Evolutionary conservation across 2,329 filamentous ascomycete species (phyloP).

Genomic region (Fusarium ramigenum): DNA sequence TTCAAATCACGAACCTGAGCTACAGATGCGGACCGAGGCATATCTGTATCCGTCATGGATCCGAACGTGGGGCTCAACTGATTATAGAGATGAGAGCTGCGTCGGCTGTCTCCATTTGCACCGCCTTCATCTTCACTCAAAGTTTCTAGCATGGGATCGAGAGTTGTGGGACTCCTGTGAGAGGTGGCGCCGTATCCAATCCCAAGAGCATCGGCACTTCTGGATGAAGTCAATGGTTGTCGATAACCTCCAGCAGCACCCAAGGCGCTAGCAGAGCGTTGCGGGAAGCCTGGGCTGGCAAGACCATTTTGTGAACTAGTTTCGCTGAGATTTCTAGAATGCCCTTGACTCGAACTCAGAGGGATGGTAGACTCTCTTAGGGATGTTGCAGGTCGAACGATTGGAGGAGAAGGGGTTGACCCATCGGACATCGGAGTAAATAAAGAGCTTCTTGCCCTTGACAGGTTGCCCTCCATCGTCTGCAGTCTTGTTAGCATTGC

Average conservation of each 20-base stretch:
- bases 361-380: constrained; percentile 33
- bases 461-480: constrained; percentile 94
- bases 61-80: constrained; percentile 59
- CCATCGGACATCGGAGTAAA: constrained; percentile 55
- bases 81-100: constrained; percentile 38
- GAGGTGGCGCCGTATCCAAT: constrained; percentile 43
- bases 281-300: constrained; percentile 51
- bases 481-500: constrained; percentile 50
- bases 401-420: constrained; percentile 63
- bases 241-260: constrained; percentile 68
- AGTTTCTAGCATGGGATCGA: constrained; percentile 60
- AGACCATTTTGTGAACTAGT: constrained; percentile 40
- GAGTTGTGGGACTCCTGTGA: constrained; percentile 52
- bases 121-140: constrained; percentile 63
- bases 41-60: constrained; percentile 54
- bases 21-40: constrained; percentile 75
- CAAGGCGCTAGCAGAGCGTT: constrained; percentile 71
- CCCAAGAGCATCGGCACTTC: constrained; percentile 55
- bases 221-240: constrained; percentile 56
- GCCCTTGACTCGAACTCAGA: constrained; percentile 36
- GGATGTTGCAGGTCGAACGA: constrained; percentile 45
- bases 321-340: constrained; percentile 48
- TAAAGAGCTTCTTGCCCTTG: constrained; percentile 77
- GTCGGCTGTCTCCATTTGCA: constrained; percentile 36
- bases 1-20: constrained; percentile 78